Percentiles rank a stretch among this genome's conserved stretches.
Conservation (phyloP, 805 yeast genomes). For the Phaffomyces antillensis region DNA sequence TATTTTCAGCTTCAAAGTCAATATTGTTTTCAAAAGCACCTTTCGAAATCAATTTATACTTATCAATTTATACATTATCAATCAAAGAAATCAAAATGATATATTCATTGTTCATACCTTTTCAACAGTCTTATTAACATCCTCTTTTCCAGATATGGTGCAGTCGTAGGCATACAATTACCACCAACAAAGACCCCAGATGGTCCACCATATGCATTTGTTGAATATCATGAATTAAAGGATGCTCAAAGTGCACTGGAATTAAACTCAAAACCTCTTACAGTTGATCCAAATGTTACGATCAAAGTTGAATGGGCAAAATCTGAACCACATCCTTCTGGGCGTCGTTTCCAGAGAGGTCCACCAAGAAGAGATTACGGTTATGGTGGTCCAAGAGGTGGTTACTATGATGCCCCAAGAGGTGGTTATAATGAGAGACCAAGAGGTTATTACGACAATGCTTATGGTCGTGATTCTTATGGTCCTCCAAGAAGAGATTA, state of each 20-base stretch:
- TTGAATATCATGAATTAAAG: slow-evolving; percentile 44
- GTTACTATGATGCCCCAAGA: slow-evolving; percentile 9
- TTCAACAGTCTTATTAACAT: slow-evolving; percentile 3
- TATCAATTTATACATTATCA: neutral
- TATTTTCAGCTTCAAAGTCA: too few species aligned
- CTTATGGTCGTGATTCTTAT: slow-evolving; percentile 11
- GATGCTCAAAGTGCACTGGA: slow-evolving; percentile 49
- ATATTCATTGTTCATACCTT: neutral
- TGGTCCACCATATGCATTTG: slow-evolving; percentile 57
- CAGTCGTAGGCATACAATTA: slow-evolving; percentile 49
- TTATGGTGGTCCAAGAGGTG: slow-evolving; percentile 10
- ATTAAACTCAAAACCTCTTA: slow-evolving; percentile 37
- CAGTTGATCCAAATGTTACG: slow-evolving; percentile 32
- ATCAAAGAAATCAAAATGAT: neutral
- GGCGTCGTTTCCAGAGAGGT: slow-evolving; percentile 12
- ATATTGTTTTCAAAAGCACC: too few species aligned
- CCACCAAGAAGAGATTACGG: slow-evolving; percentile 5
- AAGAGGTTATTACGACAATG: slow-evolving; percentile 9
- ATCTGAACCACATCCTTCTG: slow-evolving; percentile 40
- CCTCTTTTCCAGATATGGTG: slow-evolving; percentile 39
- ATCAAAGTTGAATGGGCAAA: slow-evolving; percentile 50
- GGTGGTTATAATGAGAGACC: slow-evolving; percentile 11
- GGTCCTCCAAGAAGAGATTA: slow-evolving; percentile 10
- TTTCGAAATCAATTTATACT: too few species aligned
- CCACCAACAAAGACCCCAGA: slow-evolving; percentile 57